phyloP scores from a whole-genome alignment of 331 rosid genomes.

The Rosa hybrid region DNA sequence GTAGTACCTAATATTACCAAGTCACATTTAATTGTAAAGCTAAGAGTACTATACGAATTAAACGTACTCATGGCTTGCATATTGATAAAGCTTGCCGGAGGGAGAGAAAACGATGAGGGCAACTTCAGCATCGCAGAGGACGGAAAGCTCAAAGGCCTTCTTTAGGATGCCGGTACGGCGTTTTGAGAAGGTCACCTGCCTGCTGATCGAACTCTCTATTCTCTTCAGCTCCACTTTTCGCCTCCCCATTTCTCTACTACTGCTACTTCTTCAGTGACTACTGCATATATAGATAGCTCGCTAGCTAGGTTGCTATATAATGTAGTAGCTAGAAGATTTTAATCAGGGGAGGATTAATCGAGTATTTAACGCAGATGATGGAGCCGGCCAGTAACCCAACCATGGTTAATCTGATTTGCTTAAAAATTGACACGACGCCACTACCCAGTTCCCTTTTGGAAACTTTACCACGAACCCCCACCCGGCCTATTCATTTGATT shows the following conservation, averaged over 20 bases:
- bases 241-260: conserved; percentile 42
- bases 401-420: background rate
- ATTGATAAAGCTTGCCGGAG: conserved; percentile 44
- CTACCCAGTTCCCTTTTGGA: background rate
- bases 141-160: conserved; percentile 56
- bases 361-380: background rate
- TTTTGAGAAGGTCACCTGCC: conserved; percentile 56
- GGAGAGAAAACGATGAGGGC: conserved; percentile 48
- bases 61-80: conserved; percentile 51
- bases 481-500: background rate
- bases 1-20: background rate
- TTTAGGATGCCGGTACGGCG: conserved; percentile 52
- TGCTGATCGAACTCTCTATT: conserved; percentile 49
- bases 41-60: background rate
- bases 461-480: background rate
- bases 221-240: conserved; percentile 58
- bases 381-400: background rate
- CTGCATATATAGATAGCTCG: background rate
- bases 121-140: conserved; percentile 54
- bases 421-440: conserved; percentile 15
- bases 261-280: background rate
- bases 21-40: background rate
- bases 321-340: background rate
- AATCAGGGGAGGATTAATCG: background rate
- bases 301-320: background rate